Base-by-base conservation (phyloP, 2,329 filamentous ascomycete species). In the Dendrostoma leiphaemia region DNA sequence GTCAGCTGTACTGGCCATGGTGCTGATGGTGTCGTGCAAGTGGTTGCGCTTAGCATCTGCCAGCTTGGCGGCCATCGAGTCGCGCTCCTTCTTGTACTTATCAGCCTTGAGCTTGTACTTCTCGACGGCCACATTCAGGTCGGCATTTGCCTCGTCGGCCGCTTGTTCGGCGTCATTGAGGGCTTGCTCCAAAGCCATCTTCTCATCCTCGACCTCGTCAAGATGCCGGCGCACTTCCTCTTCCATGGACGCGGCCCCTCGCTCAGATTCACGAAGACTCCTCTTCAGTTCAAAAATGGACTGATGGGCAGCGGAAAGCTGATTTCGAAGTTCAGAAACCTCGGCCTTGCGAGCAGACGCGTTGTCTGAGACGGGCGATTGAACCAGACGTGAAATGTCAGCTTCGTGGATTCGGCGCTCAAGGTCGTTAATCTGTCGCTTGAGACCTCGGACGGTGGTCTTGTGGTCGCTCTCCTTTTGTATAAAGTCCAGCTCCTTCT, bases 341-440 rank as follows among this genome's bases (percentile, higher is more conserved):
- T 89, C 85, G 19, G 77, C 77, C 54, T 83, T 80, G 34, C 74
- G 74, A 15, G 70, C 78, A 2, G 81, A 81, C n/a, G 75, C 75
- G 45, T 73, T 72, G n/a, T 67, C 62, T 8, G 80, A 82, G 2
- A 76, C 73, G 3, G 77, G 75, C 12, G 77, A 75, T 32, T 62
- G 60, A 21, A 71, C 67, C 24, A 83, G 65, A 10, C 74, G 75
- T 17, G 79, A 78, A 37, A 84, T 76, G 43, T 84, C 79, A 6
- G 81, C 76, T 54, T 91, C 84, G 60, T 89, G 85, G 4, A 86
- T 74, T 55, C 86, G 82, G 37, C 80, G 80, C 65, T 90, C 87
- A 15, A 91, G 77, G 32, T 89, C 83, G 2, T 79, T 74, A 46
- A 90, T 79, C 54, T 86, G 81, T 45, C 80, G 78, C 66, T 87